Conservation (phyloP, 2,329 filamentous ascomycete genomes). For the Cladosporium sp. region DNA sequence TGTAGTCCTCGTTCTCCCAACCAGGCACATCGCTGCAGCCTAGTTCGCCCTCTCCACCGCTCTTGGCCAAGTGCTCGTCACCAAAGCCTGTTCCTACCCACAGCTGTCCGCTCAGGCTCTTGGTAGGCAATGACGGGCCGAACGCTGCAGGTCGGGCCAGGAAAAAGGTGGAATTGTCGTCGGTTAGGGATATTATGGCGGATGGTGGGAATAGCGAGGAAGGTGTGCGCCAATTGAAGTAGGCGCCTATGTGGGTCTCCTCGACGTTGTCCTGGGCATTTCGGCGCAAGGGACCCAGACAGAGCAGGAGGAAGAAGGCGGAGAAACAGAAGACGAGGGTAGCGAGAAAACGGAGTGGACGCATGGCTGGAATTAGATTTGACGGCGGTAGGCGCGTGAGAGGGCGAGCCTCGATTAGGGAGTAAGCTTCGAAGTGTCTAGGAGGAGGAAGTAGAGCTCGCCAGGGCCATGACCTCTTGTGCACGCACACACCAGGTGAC, state of each 20-base stretch:
- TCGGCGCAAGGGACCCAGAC: conserved; percentile 35
- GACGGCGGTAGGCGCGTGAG: neutral
- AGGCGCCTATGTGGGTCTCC: conserved; percentile 40
- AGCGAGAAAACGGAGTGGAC: conserved; percentile 43
- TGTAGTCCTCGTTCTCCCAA: conserved; percentile 65
- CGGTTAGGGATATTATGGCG: conserved; percentile 91
- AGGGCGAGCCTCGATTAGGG: conserved; percentile 1
- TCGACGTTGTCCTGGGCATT: conserved; percentile 25
- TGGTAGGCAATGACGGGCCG: conserved; percentile 72
- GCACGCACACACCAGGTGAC: neutral
- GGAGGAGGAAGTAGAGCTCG: neutral
- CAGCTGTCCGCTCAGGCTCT: conserved; percentile 81
- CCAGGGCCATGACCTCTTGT: conserved; percentile 15
- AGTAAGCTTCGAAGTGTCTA: conserved; percentile 4
- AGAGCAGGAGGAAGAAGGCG: conserved; percentile 47
- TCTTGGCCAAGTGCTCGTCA: conserved; percentile 65
- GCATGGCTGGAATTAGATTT: conserved; percentile 33
- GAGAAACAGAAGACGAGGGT: conserved; percentile 46
- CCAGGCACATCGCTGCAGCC: conserved; percentile 94
- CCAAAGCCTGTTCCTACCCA: conserved; percentile 94
- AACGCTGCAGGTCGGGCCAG: conserved; percentile 90
- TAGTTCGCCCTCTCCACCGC: conserved; percentile 73
- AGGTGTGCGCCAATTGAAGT: conserved; percentile 56
- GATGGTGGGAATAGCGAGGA: conserved; percentile 92
- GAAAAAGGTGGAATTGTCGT: conserved; percentile 98